These are phyloP conservation scores for Backusella sp. DNA, from an alignment of 192 early-diverging fungal genomes.

Conservation along the genomic window DNA sequence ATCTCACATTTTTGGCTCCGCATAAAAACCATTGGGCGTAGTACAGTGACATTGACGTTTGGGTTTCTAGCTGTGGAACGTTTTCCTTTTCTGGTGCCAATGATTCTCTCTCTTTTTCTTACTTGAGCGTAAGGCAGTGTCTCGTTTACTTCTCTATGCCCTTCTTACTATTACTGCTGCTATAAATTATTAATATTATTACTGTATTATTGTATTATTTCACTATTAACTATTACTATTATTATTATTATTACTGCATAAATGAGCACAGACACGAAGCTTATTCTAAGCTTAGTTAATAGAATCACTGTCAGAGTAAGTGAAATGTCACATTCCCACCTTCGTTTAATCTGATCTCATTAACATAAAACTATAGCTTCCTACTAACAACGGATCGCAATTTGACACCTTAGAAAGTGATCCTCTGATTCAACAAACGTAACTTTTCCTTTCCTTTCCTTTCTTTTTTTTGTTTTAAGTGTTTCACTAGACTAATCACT, in stretches of 20 bases:
- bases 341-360: background rate
- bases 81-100: background rate
- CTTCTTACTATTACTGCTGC: background rate
- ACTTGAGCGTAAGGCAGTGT: background rate
- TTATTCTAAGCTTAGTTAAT: constrained; percentile 21
- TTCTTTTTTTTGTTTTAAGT: too few species aligned
- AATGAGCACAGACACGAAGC: constrained; percentile 21
- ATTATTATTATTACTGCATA: background rate
- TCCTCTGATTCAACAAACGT: constrained; percentile 67
- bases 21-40: background rate
- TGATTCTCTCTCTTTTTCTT: background rate
- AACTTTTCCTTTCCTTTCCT: background rate
- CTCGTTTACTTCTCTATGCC: background rate
- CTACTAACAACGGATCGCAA: constrained; percentile 63
- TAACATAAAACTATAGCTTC: constrained; percentile 48
- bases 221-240: background rate
- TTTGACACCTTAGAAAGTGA: constrained; percentile 66
- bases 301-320: constrained; percentile 13
- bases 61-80: background rate
- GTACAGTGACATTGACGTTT: background rate
- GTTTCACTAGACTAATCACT: background rate
- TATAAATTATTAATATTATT: background rate
- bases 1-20: background rate
- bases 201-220: background rate
- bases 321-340: background rate